phyloP scores from a whole-genome alignment of 2,329 filamentous ascomycete genomes.

The Talaromyces sp. region DNA sequence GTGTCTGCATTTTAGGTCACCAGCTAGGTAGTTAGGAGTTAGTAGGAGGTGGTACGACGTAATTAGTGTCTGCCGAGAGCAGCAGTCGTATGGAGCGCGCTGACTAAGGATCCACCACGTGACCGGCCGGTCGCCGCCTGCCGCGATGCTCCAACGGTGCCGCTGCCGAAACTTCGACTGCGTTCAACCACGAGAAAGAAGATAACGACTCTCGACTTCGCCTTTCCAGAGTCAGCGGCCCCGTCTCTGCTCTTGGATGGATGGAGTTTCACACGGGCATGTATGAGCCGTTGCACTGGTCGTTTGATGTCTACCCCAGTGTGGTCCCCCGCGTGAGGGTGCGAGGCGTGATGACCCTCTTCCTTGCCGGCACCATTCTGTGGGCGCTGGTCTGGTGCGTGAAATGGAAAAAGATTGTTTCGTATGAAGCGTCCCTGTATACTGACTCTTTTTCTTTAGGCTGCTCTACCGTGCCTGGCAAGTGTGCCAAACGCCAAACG shows the following conservation, averaged over 20 bases:
- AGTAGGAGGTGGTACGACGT: not conserved
- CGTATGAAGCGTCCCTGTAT: not conserved
- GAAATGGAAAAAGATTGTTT: not conserved
- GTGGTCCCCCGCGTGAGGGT: constrained; percentile 42
- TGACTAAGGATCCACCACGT: not conserved
- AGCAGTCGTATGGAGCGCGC: not conserved
- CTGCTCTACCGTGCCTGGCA: constrained; percentile 79
- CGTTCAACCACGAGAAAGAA: not conserved
- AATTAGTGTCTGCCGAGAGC: not conserved
- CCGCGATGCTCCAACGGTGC: not conserved
- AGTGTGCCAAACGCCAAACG: constrained; percentile 84
- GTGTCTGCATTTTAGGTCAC: not conserved
- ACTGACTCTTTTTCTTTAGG: constrained; percentile 44
- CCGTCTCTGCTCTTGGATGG: constrained; percentile 1
- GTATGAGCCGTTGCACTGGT: constrained; percentile 41
- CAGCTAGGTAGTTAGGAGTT: not conserved
- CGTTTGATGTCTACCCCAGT: constrained; percentile 41
- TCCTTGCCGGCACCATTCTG: constrained; percentile 42
- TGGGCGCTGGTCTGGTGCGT: constrained; percentile 46
- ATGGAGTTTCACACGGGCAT: constrained; percentile 35
- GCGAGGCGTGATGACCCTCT: constrained; percentile 44
- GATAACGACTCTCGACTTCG: not conserved
- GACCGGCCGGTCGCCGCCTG: not conserved
- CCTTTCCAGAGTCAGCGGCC: constrained; percentile 8
- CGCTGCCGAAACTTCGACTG: not conserved